These are phyloP conservation scores for Sphagnum contortum DNA, from an alignment of 225 moss, liverwort and hornwort species.

Conservation along the genomic window DNA sequence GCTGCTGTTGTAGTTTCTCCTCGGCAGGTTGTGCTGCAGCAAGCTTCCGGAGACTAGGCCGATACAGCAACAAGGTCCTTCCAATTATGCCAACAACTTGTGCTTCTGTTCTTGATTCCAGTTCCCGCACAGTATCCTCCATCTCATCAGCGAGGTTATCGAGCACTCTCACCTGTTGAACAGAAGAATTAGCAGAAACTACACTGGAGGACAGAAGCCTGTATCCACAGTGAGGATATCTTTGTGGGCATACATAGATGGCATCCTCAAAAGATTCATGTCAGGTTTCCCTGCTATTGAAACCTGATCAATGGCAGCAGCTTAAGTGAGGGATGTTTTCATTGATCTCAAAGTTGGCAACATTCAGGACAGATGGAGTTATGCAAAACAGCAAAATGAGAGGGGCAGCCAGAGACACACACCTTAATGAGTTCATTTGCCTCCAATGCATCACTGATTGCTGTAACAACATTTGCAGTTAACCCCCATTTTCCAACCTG, in stretches of 20 bases:
- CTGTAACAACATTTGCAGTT: conserved; percentile 58
- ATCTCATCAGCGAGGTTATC: conserved; percentile 63
- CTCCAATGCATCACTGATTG: conserved; percentile 80
- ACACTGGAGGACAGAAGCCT: not conserved
- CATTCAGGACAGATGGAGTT: too few species aligned
- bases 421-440: conserved; percentile 95
- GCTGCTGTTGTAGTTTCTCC: conserved; percentile 13
- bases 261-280: too few species aligned
- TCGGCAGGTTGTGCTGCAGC: conserved; percentile 38
- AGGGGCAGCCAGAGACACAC: not conserved
- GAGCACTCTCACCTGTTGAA: conserved; percentile 56
- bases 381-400: not conserved
- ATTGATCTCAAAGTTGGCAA: too few species aligned
- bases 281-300: too few species aligned
- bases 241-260: too few species aligned
- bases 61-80: conserved; percentile 65
- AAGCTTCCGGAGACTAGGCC: conserved; percentile 74
- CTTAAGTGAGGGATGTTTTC: too few species aligned
- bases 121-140: conserved; percentile 31
- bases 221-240: too few species aligned
- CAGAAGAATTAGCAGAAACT: too few species aligned
- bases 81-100: conserved; percentile 80
- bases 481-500: conserved; percentile 87
- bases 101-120: conserved; percentile 58
- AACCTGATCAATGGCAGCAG: too few species aligned